These are phyloP conservation scores for Astrothelium macrocarpum DNA, from an alignment of 495 filamentous ascomycete species.

Conservation along the genomic window DNA sequence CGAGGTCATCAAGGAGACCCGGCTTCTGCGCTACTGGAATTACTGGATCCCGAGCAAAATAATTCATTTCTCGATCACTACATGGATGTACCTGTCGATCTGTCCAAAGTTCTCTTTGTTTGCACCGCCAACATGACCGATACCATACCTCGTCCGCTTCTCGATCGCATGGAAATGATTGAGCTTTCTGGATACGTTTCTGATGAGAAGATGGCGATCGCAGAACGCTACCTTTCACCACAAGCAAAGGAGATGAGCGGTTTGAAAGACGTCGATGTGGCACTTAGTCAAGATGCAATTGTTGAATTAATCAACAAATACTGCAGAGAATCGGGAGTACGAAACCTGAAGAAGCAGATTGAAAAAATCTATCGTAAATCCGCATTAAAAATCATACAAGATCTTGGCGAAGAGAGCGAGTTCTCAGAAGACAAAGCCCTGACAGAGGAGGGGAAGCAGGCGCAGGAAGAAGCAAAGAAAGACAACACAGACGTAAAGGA, in stretches of 20 bases:
- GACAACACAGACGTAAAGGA: constrained; percentile 47
- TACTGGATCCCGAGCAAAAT: constrained; percentile 97
- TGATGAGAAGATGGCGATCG: constrained; percentile 99
- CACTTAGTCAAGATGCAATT: constrained; percentile 73
- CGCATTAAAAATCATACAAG: constrained; percentile 92
- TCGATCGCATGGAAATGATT: constrained; percentile 98
- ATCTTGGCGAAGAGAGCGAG: constrained; percentile 83
- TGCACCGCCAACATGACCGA: constrained; percentile 99
- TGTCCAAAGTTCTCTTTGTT: constrained; percentile 97
- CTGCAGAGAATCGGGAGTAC: constrained; percentile 91
- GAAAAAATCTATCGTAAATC: constrained; percentile 98
- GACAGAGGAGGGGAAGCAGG: constrained; percentile 81
- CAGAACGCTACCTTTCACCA: constrained; percentile 83
- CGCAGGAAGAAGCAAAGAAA: constrained; percentile 60
- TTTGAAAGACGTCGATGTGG: constrained; percentile 80
- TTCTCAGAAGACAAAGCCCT: constrained; percentile 73
- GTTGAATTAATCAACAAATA: constrained; percentile 97
- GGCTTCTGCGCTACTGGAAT: constrained; percentile 84
- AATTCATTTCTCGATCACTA: constrained; percentile 97
- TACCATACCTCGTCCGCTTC: constrained; percentile 87
- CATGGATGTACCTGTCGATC: constrained; percentile 95
- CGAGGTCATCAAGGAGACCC: constrained; percentile 93
- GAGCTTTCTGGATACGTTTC: constrained; percentile 93
- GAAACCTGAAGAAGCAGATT: constrained; percentile 98
- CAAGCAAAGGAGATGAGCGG: constrained; percentile 85